These are phyloP conservation scores for Athelia sp. DNA, from an alignment of 1,284 basidiomycete genomes.

Conservation along the genomic window DNA sequence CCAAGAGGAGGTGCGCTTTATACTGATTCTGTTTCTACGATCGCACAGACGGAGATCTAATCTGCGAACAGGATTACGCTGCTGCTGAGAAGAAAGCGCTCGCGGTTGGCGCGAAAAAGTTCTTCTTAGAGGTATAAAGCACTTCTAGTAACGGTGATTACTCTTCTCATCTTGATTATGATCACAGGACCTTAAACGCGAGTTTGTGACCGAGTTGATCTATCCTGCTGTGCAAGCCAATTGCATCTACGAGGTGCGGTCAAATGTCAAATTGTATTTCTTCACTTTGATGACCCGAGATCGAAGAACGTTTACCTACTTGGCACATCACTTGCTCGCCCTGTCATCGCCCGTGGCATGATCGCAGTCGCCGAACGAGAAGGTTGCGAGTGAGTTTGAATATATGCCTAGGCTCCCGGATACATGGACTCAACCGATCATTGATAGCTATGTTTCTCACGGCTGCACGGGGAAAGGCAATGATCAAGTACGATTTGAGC, in stretches of 20 bases:
- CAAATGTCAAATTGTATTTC: neutral
- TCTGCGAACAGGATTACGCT: constrained; percentile 76
- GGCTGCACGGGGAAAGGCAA: constrained; percentile 99
- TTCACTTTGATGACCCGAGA: constrained; percentile 1
- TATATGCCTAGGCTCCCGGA: constrained; percentile 8
- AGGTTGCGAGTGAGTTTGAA: constrained; percentile 84
- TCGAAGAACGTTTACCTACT: constrained; percentile 91
- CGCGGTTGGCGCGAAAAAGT: constrained; percentile 91
- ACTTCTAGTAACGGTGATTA: constrained; percentile 9
- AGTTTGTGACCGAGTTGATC: constrained; percentile 96
- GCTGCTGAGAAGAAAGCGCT: constrained; percentile 92
- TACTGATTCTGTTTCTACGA: neutral
- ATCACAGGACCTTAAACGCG: constrained; percentile 83
- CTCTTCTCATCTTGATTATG: neutral
- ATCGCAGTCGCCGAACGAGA: constrained; percentile 89
- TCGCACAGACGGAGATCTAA: constrained; percentile 2
- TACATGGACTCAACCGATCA: constrained; percentile 4
- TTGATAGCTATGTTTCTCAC: constrained; percentile 93
- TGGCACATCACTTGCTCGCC: constrained; percentile 95
- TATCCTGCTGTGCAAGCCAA: constrained; percentile 98
- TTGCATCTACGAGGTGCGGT: constrained; percentile 89
- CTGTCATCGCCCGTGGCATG: constrained; percentile 99
- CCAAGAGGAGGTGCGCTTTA: constrained; percentile 79
- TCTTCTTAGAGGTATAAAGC: constrained; percentile 74
- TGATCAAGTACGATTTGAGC: constrained; percentile 99